A percentile compares a stretch with the other conserved stretches of the same genome.
These are phyloP conservation scores for Naganishia liquefaciens DNA, from an alignment of 1,284 basidiomycete genomes.

Conservation along the genomic window DNA sequence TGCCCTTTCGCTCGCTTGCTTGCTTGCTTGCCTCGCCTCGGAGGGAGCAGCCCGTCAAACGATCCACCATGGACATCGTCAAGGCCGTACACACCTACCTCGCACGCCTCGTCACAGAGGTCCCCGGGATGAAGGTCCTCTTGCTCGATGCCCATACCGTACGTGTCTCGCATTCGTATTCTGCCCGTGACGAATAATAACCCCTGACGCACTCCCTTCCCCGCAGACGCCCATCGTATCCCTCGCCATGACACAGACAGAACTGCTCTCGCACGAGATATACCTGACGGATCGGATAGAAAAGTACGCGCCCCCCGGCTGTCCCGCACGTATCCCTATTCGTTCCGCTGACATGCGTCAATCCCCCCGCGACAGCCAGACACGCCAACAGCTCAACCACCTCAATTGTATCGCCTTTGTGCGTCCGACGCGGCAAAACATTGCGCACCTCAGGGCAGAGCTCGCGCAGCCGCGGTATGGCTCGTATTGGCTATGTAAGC, in stretches of 20 bases:
- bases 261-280: constrained; percentile 90
- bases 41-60: neutral
- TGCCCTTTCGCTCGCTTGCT: neutral
- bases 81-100: constrained; percentile 95
- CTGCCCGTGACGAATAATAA: no score
- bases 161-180: constrained; percentile 48
- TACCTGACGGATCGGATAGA: constrained; percentile 97
- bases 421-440: constrained; percentile 73
- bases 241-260: constrained; percentile 89
- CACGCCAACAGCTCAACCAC: constrained; percentile 85
- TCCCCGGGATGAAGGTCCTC: constrained; percentile 94
- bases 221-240: constrained; percentile 93
- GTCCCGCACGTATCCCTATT: neutral
- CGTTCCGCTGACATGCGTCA: neutral
- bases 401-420: constrained; percentile 96
- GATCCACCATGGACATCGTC: constrained; percentile 77
- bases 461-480: constrained; percentile 88
- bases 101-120: constrained; percentile 80
- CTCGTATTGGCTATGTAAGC: constrained; percentile 96
- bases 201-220: constrained; percentile 1
- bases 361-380: constrained; percentile 52
- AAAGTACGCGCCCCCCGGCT: constrained; percentile 59
- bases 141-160: constrained; percentile 95
- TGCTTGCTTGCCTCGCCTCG: neutral
- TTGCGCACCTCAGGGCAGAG: constrained; percentile 80